A percentile compares a stretch with the other conserved stretches of the same genome.
Conservation (phyloP, 768 basidiomycete species). For the Asterophora parasitica region DNA sequence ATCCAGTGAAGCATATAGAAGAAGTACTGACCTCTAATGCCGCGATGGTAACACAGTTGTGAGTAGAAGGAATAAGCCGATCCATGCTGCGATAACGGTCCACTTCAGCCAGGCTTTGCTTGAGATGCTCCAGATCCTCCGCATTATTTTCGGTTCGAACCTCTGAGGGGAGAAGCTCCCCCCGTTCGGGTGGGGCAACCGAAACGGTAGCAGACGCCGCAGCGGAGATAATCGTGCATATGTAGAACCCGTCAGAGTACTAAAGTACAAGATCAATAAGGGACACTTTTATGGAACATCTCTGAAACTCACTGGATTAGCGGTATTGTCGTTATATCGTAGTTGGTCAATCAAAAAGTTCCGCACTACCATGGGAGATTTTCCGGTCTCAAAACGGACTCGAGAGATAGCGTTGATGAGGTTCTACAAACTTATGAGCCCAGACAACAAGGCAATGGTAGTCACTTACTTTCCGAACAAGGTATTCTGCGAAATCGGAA, state of each 20-base stretch:
- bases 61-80: slow-evolving; percentile 87
- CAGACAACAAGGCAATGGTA: slow-evolving; percentile 1
- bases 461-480: slow-evolving; percentile 79
- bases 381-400: slow-evolving; percentile 83
- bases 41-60: slow-evolving; percentile 90
- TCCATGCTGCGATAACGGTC: slow-evolving; percentile 95
- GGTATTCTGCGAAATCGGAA: slow-evolving; percentile 86
- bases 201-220: slow-evolving; percentile 79
- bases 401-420: slow-evolving; percentile 80
- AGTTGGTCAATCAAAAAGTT: slow-evolving; percentile 89
- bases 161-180: slow-evolving; percentile 70
- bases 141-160: slow-evolving; percentile 58
- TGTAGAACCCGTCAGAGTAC: slow-evolving; percentile 91
- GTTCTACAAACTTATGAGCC: slow-evolving; percentile 38
- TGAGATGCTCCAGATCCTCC: slow-evolving; percentile 67
- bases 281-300: not conserved
- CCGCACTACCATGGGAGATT: slow-evolving; percentile 79
- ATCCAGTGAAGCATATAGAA: not conserved
- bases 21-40: slow-evolving; percentile 72
- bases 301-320: slow-evolving; percentile 62
- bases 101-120: slow-evolving; percentile 74
- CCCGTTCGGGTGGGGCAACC: slow-evolving; percentile 71
- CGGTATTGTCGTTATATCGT: slow-evolving; percentile 93
- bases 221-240: slow-evolving; percentile 79
- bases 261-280: slow-evolving; percentile 23